Evolutionary conservation across 768 basidiomycete genomes (phyloP).

Genomic region (Tricholoma hemisulphureum): DNA sequence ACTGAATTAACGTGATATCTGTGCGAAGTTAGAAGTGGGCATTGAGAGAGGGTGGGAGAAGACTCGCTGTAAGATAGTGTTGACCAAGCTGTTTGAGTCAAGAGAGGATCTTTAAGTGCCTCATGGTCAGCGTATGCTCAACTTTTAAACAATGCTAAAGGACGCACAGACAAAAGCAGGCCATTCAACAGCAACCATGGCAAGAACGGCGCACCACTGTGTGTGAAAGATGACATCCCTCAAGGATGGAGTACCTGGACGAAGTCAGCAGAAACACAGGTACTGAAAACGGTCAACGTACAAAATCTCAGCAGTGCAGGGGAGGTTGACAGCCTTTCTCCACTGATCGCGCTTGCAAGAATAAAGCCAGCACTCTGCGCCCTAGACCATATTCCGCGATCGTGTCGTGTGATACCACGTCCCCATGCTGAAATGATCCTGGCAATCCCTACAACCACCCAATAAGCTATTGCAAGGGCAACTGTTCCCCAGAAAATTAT

Average conservation of each 20-base stretch:
- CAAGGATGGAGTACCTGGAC: conserved; percentile 82
- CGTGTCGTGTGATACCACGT: conserved; percentile 60
- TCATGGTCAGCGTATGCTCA: conserved; percentile 4
- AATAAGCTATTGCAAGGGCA: conserved; percentile 74
- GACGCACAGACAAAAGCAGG: conserved; percentile 86
- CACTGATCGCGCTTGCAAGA: conserved; percentile 89
- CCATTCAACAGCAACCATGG: conserved; percentile 96
- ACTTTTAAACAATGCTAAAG: not conserved
- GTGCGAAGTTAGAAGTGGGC: conserved; percentile 5
- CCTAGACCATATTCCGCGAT: conserved; percentile 63
- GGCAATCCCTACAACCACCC: conserved; percentile 76
- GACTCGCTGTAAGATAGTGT: conserved; percentile 67
- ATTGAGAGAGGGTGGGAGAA: conserved; percentile 6
- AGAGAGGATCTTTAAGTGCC: conserved; percentile 70
- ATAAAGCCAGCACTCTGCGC: conserved; percentile 86
- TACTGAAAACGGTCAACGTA: conserved; percentile 38
- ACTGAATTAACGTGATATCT: conserved; percentile 75
- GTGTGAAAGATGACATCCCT: conserved; percentile 92
- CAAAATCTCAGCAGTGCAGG: conserved; percentile 89
- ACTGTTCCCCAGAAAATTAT: conserved; percentile 76
- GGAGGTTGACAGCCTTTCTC: conserved; percentile 80
- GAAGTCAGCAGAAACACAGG: conserved; percentile 9
- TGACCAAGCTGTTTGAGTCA: conserved; percentile 88
- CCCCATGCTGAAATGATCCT: conserved; percentile 85
- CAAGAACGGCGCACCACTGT: conserved; percentile 86